Conservation (phyloP, 2,329 filamentous ascomycete genomes). For the Macroventuria anomochaeta region DNA sequence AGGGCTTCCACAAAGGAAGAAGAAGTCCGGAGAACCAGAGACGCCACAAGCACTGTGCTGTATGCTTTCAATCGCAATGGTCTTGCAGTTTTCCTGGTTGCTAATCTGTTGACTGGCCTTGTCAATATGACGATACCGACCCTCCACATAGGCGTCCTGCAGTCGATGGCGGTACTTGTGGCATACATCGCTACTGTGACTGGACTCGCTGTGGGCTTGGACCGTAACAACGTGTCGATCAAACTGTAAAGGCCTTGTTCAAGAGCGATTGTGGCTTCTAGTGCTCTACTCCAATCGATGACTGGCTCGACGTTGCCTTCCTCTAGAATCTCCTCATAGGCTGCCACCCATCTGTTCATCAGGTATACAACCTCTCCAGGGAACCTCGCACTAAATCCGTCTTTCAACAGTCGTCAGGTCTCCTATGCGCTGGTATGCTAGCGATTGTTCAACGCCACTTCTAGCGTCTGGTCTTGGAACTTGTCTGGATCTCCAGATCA, state of each 20-base stretch:
- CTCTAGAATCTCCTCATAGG: too few relatives aligned
- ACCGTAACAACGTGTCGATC: slow-evolving; percentile 71
- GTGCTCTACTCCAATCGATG: too few relatives aligned
- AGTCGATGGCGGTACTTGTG: slow-evolving; percentile 76
- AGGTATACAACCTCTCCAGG: too few relatives aligned
- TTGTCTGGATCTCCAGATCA: too few relatives aligned
- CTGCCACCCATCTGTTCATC: too few relatives aligned
- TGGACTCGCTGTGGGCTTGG: slow-evolving; percentile 69
- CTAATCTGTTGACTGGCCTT: slow-evolving; percentile 86
- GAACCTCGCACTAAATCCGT: too few relatives aligned
- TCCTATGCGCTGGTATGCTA: too few relatives aligned
- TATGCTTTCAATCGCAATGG: slow-evolving; percentile 89
- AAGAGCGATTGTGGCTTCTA: too few relatives aligned
- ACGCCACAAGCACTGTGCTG: slow-evolving; percentile 81
- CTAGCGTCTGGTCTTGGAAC: too few relatives aligned
- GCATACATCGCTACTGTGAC: slow-evolving; percentile 74
- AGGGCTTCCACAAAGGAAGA: slow-evolving; percentile 59
- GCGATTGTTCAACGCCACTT: too few relatives aligned
- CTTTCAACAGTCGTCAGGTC: too few relatives aligned
- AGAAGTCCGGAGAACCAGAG: slow-evolving; percentile 69
- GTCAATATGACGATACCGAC: slow-evolving; percentile 90
- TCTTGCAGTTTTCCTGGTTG: slow-evolving; percentile 80
- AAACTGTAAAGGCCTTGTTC: slow-evolving; percentile 62
- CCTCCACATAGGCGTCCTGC: slow-evolving; percentile 68
- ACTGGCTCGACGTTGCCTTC: too few relatives aligned